Evolutionary conservation across 1,139 yeast genomes (phyloP), one percentile per base, ranked within the genome.

Genomic region (Yamadazyma atmosphaerica): DNA sequence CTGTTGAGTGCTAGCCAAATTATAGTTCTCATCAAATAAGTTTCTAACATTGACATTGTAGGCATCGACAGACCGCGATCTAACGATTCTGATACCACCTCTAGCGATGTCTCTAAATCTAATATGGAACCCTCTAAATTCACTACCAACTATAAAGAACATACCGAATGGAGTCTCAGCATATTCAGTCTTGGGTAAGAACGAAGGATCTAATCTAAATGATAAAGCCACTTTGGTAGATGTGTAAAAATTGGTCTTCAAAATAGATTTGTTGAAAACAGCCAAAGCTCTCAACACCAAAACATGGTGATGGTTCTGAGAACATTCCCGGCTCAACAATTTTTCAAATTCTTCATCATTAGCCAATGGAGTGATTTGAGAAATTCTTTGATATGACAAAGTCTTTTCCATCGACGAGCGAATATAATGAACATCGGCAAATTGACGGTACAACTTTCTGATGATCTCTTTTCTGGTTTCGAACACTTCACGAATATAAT

Each of bases 71-170:
- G 87, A 84, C 61, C 95, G 80, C 11, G 95, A 85, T 60, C 84
- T 84, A 54, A 92, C 98, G 58, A 92, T 86, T 67, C 98, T 82
- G 13, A 92, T 92, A 61, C 98, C 98, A 63, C 98, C 98, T 63
- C 98, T 81, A 25, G 98, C 95, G 55, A 92, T 90, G 64, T 92
- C 98, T 62, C 97, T 83, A 71, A 92, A 92, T 63, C 98, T 80
- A 50, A 92, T 83, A 62, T 92, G 98, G 84, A 92, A 92, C 24
- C 98, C 98, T 61, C 97, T 79, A 68, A 92, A 92, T 60, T 94
- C 97, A 51, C 90, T 86, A 46, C 98, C 98, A 44, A 92, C 96
- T 42, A 90, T 86, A 53, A 92, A 83, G 68, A 92, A 90, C 86
- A 92, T 86, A 49, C 98, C 98, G 58, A 69, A 92, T 43, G 96